A percentile compares a stretch with the other conserved stretches of the same genome.
These are phyloP conservation scores for Usnea hakonensis DNA, from an alignment of 495 filamentous ascomycete species.

Conservation along the genomic window DNA sequence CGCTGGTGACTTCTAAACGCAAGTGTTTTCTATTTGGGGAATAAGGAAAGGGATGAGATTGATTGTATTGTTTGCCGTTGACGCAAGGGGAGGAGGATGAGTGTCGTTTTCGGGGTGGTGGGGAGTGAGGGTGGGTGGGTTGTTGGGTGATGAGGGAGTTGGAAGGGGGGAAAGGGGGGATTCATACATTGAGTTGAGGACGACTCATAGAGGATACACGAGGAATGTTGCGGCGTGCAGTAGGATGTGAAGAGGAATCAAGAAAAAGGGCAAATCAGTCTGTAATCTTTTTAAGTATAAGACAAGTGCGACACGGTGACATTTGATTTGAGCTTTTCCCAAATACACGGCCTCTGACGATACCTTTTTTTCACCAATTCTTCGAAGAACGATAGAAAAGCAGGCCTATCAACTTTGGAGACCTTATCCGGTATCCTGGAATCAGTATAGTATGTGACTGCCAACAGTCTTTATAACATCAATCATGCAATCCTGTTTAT, in stretches of 20 bases:
- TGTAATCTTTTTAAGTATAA: no score
- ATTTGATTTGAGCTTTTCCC: no score
- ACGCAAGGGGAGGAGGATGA: constrained; percentile 28
- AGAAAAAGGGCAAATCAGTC: no score
- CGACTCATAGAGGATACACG: no score
- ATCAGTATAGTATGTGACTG: background rate
- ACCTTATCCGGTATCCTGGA: background rate
- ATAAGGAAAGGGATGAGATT: constrained; percentile 29
- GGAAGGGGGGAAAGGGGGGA: background rate
- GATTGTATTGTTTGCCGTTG: constrained; percentile 25
- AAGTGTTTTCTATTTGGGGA: constrained; percentile 25
- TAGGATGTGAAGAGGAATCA: no score
- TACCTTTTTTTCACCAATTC: background rate
- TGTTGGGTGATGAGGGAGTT: background rate
- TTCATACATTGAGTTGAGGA: no score
- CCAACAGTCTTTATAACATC: background rate
- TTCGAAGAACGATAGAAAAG: background rate
- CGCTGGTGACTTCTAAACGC: constrained; percentile 26
- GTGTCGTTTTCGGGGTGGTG: constrained; percentile 8
- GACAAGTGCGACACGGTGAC: background rate
- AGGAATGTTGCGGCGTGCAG: no score
- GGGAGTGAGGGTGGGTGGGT: background rate
- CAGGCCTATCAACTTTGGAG: background rate
- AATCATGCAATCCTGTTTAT: constrained; percentile 28
- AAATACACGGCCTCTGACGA: background rate